Base-by-base conservation (phyloP, 805 yeast species). In the Cyberlindnera xylosilytica region DNA sequence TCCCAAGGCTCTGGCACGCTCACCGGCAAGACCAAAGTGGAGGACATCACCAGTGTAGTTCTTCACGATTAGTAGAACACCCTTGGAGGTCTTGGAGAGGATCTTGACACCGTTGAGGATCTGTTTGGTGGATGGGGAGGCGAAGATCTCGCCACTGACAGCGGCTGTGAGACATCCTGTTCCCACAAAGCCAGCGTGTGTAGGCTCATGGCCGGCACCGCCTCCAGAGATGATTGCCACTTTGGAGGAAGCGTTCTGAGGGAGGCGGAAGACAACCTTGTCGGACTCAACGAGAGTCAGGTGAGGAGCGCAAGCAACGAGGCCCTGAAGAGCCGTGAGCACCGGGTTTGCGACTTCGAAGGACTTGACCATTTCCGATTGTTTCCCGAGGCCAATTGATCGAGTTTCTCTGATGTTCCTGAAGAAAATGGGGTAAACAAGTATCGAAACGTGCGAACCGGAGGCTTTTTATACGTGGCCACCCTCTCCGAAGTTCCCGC, bases 201-300 rank as follows among this genome's bases (percentile, higher is more conserved):
- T 72, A 20, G 97, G 97, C 64, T 90, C 98, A 59, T 90, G 98
- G 36, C 98, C 98, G 12, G 90, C 80, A 20, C 97, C 97, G 42
- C 98, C 98, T 46, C 97, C 97, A 26, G 96, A 81, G 20, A 90
- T 66, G 38, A 90, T 57, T 6, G 87, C 76, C 34, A 89, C 84
- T 55, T 86, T 83, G 19, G 31, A 23, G 7, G 17, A 5, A 20
- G 70, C 65, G 41, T 65, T 47, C 24, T 52, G 41, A 20, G 52
- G 56, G 22, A 57, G 52, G 39, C 73, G 61, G 38, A 58, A 65
- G 16, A 69, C 50, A 10, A 70, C 51, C 39, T 66, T 69, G 42
- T 69, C 73, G 19, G 61, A 60, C 20, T 62, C 62, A 23, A 68
- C 53, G 15, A 66, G 49, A 2, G 66, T 56, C 13, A 69, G 50